These are phyloP conservation scores for Plasmopara muralis DNA, from an alignment of 352 stramenopile genomes.

Conservation along the genomic window DNA sequence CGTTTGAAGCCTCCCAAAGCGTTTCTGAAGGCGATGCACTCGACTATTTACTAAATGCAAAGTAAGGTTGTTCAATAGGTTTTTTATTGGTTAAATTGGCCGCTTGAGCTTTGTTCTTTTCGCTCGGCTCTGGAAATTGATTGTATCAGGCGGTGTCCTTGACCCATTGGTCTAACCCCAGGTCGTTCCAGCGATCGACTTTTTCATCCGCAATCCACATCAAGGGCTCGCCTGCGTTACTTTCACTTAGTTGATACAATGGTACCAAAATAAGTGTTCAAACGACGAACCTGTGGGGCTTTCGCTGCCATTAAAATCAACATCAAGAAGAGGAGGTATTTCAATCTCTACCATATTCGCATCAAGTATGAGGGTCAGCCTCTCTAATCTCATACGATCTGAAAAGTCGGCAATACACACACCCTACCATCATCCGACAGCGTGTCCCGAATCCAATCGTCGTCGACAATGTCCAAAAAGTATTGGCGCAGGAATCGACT, in stretches of 20 bases:
- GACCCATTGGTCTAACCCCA: slow-evolving; percentile 63
- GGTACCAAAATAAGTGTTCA: not conserved
- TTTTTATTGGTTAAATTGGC: no score
- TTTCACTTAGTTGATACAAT: not conserved
- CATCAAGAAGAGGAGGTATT: slow-evolving; percentile 43
- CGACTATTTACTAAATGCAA: slow-evolving; percentile 41
- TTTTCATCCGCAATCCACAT: slow-evolving; percentile 49
- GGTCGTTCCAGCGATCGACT: slow-evolving; percentile 72
- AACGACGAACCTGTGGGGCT: slow-evolving; percentile 27
- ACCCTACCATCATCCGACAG: slow-evolving; percentile 70
- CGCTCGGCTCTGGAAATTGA: not conserved
- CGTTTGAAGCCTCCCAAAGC: slow-evolving; percentile 29
- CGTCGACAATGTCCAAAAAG: slow-evolving; percentile 77
- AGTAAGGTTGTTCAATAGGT: slow-evolving; percentile 10
- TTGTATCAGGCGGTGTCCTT: slow-evolving; percentile 28
- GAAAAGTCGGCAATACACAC: slow-evolving; percentile 11
- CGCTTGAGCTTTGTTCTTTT: not conserved
- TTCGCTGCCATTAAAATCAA: slow-evolving; percentile 54
- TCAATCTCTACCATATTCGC: slow-evolving; percentile 54
- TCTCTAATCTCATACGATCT: not conserved
- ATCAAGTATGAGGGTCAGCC: not conserved
- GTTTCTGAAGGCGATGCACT: slow-evolving; percentile 50
- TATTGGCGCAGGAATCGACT: slow-evolving; percentile 63
- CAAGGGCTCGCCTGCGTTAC: slow-evolving; percentile 36
- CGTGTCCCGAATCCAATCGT: slow-evolving; percentile 71